phyloP scores from a whole-genome alignment of 2,329 filamentous ascomycete species.

The Penicillium sp. region DNA sequence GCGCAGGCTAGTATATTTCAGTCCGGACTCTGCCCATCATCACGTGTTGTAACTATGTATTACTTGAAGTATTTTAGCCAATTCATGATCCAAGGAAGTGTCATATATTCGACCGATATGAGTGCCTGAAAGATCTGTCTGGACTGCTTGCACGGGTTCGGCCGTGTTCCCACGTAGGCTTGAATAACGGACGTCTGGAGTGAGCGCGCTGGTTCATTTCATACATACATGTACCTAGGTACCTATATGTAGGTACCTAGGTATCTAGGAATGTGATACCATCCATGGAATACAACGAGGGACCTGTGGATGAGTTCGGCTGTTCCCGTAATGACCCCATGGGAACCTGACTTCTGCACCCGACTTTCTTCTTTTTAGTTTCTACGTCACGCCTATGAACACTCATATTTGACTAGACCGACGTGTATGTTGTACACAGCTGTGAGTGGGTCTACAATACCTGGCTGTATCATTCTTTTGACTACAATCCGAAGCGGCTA shows the following conservation, averaged over 20 bases:
- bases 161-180: background rate
- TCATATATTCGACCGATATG: background rate
- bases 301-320: slow-evolving; percentile 13
- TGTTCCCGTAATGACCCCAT: slow-evolving; percentile 16
- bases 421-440: too few species aligned
- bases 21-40: background rate
- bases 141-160: background rate
- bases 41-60: background rate
- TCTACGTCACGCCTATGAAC: background rate
- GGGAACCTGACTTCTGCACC: background rate
- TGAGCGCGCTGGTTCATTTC: background rate
- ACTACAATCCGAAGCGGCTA: background rate
- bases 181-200: background rate
- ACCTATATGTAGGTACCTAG: too few species aligned
- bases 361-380: background rate
- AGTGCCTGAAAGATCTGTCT: background rate
- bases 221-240: too few species aligned
- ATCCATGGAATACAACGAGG: background rate
- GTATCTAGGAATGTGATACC: background rate
- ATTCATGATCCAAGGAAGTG: background rate
- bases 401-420: background rate
- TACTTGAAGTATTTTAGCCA: background rate
- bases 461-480: background rate
- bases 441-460: background rate
- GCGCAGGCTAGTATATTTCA: background rate